phyloP scores from a whole-genome alignment of 495 filamentous ascomycete species.

The Talaromyces trachyspermus region DNA sequence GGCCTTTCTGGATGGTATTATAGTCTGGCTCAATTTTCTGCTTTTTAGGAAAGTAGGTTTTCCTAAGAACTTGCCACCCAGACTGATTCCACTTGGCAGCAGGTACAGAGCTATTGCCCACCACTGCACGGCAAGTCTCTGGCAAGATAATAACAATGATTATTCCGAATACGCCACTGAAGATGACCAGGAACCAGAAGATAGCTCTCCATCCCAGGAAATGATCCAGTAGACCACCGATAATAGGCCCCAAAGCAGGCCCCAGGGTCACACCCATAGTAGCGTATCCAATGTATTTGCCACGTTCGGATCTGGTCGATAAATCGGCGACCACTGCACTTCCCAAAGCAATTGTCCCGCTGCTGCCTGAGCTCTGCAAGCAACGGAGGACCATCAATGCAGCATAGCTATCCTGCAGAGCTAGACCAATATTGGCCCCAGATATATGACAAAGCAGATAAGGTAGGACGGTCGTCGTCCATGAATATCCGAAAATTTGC shows the following conservation, averaged over 20 bases:
- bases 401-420: conserved; percentile 33
- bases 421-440: conserved; percentile 43
- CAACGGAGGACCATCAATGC: conserved; percentile 43
- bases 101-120: conserved; percentile 39
- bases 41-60: conserved; percentile 8
- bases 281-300: conserved; percentile 35
- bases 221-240: conserved; percentile 59
- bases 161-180: conserved; percentile 32
- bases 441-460: conserved; percentile 36
- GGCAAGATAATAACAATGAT: conserved; percentile 25
- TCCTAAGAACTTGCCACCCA: conserved; percentile 14
- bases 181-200: conserved; percentile 68
- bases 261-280: conserved; percentile 27
- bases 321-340: conserved; percentile 37
- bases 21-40: conserved; percentile 3
- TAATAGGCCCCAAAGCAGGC: conserved; percentile 51
- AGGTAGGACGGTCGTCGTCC: conserved; percentile 42
- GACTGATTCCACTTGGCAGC: conserved; percentile 33
- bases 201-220: conserved; percentile 63
- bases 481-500: conserved; percentile 39
- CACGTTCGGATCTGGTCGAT: conserved; percentile 34
- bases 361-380: conserved; percentile 42
- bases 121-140: conserved; percentile 39
- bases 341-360: conserved; percentile 33
- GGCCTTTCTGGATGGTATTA: conserved; percentile 11